Evolutionary conservation across 345 rosid species (phyloP), one percentile per base, ranked within the genome.

Genomic region (Camelina laxa): DNA sequence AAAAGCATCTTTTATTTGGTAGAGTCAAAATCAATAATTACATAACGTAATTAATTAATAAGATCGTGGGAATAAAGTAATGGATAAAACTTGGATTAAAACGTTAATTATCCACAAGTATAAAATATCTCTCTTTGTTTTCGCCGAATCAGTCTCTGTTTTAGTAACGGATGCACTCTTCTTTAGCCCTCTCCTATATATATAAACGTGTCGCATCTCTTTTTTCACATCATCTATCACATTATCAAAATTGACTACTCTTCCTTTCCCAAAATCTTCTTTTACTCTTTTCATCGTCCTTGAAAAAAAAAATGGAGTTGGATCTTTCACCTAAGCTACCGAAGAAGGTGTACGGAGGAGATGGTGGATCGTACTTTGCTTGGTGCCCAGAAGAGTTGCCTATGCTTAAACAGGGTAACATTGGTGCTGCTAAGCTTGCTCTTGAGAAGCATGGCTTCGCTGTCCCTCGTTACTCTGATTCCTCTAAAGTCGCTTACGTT

Each of bases 361-460:
- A 85, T 50, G 97, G 96, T 15, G 96, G 98, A 1, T 87, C 96
- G 5, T 94, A 91, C 84, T 74, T 13, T 9, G 83, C 97, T 0
- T 94, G 98, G 98, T 77, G 80, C 66, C 97, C 98, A 0, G 8
- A 72, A 7, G 97, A 94, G 22, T 80, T 94, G 16, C 88, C 96
- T 2, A 94, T 94, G 98, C 82, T 94, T 8, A 77, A 81, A 12
- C 65, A 83, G 31, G 97, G 91, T 1, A 91, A 90, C 83, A 91
- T 94, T 38, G 98, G 96, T 12, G 97, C 98, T 0, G 89, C 95
- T 8, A 91, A 94, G 77, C 94, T 94, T 44, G 82, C 80, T 50
- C 97, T 94, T 19, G 85, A 81, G 80, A 87, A 88, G 80, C 21
- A 87, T 57, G 98, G 98, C 35, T 84, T 94, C 69, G 97, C 93